Percentiles rank a stretch among this genome's conserved stretches.
Evolutionary conservation across 2,329 filamentous ascomycete genomes (phyloP).

Genomic region (Xylaria sp.): DNA sequence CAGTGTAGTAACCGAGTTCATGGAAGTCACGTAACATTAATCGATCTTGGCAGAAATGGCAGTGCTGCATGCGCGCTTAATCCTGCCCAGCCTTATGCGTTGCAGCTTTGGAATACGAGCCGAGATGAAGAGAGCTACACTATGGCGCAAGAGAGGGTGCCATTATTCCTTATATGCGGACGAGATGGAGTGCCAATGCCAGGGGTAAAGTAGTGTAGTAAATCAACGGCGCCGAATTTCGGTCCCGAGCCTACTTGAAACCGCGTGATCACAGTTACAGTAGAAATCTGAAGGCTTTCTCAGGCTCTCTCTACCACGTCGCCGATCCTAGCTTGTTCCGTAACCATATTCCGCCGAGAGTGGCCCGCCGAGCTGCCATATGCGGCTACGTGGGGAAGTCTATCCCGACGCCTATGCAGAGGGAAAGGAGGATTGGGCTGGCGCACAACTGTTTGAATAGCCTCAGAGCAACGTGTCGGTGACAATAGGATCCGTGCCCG

Average conservation of each 20-base stretch:
- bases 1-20: not conserved
- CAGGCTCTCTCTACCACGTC: no score
- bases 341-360: constrained; percentile 16
- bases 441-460: constrained; percentile 13
- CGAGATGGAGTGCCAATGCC: not conserved
- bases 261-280: not conserved
- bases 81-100: not conserved
- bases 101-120: not conserved
- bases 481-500: not conserved
- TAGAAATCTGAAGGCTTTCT: not conserved
- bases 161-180: not conserved
- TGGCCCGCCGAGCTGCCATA: constrained; percentile 24
- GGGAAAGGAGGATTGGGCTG: not conserved
- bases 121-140: not conserved
- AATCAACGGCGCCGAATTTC: not conserved
- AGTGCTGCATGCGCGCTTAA: not conserved
- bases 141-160: not conserved
- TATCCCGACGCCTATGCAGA: not conserved
- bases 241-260: not conserved
- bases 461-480: constrained; percentile 16
- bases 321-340: constrained; percentile 26
- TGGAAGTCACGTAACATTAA: not conserved
- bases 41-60: not conserved
- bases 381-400: constrained; percentile 9
- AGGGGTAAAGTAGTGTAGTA: constrained; percentile 4